Base-by-base conservation (phyloP, 2,329 filamentous ascomycete genomes). In the Pseudogymnoascus pannorum region DNA sequence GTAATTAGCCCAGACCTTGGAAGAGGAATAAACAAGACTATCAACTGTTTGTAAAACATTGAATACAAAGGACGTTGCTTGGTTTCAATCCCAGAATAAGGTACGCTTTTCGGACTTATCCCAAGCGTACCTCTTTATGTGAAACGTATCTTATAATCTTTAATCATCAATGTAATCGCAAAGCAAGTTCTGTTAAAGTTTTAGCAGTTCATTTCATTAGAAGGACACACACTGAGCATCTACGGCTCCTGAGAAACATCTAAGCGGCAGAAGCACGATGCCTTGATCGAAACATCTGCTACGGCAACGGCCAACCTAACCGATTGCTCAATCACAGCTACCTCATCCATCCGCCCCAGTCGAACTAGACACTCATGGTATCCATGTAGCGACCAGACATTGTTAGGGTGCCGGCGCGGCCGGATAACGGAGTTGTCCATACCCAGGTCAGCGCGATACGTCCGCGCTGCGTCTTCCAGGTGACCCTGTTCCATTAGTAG, bases 341-440 rank as follows among this genome's bases (percentile, higher is more conserved):
- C 81, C 68, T 84, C 81, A 0, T 71, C 74, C 1, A 60, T 67
- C 12, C 78, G 73, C 0, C 81, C 84, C 12, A 87, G 70, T 63
- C 75, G 81, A 3, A 78, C 65, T 57, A 91, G 70, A 68, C 88
- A 89, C 73, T 92, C 88, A 65, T 89, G 81, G 65, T 85, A 87
- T 0, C 88, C 89, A 66, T 89, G 86, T 64, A 92, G 72, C 4
- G 87, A 81, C 89, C 88, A 92, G 0, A 92, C 83, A 65, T 92
- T 92, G 57, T 86, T 86, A 5, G 82, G 86, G 72, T 91, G 88
- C 64, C 83, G 82, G 58, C 84, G 76, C 0, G 87, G 81, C 18
- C 88, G 77, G 0, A 87, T 85, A 2, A 91, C 71, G 0, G 78
- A 81, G n/a, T 78, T 75, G 61, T 81, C 78, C 12, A 86, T 68